Evolutionary conservation across 768 basidiomycete genomes (phyloP).

Genomic region (Rhodotorula graminis): DNA sequence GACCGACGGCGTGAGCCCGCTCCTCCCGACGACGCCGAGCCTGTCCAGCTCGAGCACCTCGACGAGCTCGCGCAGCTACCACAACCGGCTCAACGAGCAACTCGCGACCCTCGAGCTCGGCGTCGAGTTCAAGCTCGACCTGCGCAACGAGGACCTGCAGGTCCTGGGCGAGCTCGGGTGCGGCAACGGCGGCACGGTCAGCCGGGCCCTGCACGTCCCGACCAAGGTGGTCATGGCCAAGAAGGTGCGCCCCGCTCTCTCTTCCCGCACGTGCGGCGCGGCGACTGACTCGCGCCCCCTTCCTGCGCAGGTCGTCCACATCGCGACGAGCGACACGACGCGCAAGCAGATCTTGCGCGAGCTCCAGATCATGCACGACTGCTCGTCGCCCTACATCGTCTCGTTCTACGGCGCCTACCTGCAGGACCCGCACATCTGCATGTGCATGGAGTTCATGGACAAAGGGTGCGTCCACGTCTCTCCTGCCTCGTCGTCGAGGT

Average conservation of each 20-base stretch:
- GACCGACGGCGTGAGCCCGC: background rate
- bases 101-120: conserved; percentile 75
- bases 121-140: conserved; percentile 71
- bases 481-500: background rate
- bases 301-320: conserved; percentile 63
- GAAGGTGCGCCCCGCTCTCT: conserved; percentile 53
- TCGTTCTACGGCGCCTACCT: conserved; percentile 96
- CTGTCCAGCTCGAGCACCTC: conserved; percentile 51
- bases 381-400: conserved; percentile 63
- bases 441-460: conserved; percentile 94
- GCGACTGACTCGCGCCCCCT: conserved; percentile 48
- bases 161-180: conserved; percentile 86
- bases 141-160: conserved; percentile 83
- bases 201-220: conserved; percentile 86
- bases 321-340: conserved; percentile 92
- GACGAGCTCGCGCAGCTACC: conserved; percentile 44
- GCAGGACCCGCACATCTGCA: conserved; percentile 95
- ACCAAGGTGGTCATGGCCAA: conserved; percentile 94
- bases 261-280: background rate
- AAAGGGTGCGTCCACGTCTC: conserved; percentile 59
- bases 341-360: conserved; percentile 97
- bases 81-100: conserved; percentile 72
- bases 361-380: conserved; percentile 96
- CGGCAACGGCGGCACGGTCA: conserved; percentile 96
- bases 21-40: conserved; percentile 20